These are phyloP conservation scores for Leccinum subrobustum DNA, from an alignment of 1,284 basidiomycete species.

Conservation along the genomic window DNA sequence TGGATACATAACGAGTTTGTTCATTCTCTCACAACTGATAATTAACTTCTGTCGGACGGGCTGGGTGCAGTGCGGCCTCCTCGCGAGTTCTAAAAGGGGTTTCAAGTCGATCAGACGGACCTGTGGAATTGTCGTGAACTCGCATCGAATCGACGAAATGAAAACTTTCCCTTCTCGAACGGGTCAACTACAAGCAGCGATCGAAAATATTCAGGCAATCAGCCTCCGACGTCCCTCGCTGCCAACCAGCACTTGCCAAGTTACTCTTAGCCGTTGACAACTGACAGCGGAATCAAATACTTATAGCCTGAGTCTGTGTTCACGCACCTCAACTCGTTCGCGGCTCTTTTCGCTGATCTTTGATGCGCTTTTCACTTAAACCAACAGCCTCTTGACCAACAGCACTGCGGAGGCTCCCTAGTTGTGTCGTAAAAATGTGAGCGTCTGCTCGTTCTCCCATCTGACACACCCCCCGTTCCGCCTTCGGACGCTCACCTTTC, in stretches of 20 bases:
- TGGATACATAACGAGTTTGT: slow-evolving; percentile 27
- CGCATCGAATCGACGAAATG: not conserved
- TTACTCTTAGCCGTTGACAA: slow-evolving; percentile 19
- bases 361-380: slow-evolving; percentile 27
- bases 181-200: slow-evolving; percentile 6
- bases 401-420: slow-evolving; percentile 3
- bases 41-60: slow-evolving; percentile 27
- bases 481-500: slow-evolving; percentile 6
- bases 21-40: slow-evolving; percentile 16
- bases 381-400: slow-evolving; percentile 7
- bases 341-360: slow-evolving; percentile 20
- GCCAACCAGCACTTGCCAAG: slow-evolving; percentile 6
- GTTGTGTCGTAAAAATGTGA: slow-evolving; percentile 26
- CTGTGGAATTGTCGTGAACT: not conserved
- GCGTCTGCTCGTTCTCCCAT: slow-evolving; percentile 11
- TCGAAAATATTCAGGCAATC: slow-evolving; percentile 17
- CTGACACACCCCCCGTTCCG: slow-evolving; percentile 3
- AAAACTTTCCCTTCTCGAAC: slow-evolving; percentile 1
- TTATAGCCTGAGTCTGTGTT: slow-evolving; percentile 17
- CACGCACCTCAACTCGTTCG: slow-evolving; percentile 2
- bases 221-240: slow-evolving; percentile 15
- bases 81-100: slow-evolving; percentile 18
- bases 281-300: slow-evolving; percentile 34
- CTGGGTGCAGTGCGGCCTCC: slow-evolving; percentile 34
- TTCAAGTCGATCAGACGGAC: slow-evolving; percentile 13